phyloP scores from a whole-genome alignment of 805 yeast genomes.

The Candida maesae region DNA sequence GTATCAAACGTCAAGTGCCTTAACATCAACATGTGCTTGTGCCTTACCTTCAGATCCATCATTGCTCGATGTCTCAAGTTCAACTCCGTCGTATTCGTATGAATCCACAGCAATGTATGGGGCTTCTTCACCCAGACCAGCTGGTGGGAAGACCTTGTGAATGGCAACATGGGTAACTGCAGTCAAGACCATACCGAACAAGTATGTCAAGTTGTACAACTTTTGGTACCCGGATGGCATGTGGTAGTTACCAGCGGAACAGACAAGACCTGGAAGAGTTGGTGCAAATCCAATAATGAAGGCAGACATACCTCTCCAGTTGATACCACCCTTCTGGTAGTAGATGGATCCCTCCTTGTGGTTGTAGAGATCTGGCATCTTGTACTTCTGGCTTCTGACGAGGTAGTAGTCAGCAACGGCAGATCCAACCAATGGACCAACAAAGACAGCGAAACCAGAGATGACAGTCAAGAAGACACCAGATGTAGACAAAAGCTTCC shows the following conservation, averaged over 20 bases:
- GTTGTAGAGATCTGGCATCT: constrained; percentile 20
- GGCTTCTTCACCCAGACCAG: constrained; percentile 14
- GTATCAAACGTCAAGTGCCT: background rate
- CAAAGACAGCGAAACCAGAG: constrained; percentile 24
- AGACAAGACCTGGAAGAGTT: constrained; percentile 25
- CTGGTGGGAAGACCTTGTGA: constrained; percentile 12
- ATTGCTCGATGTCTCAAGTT: constrained; percentile 1
- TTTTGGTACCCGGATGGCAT: constrained; percentile 9
- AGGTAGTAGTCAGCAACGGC: constrained; percentile 17
- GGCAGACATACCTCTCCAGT: constrained; percentile 27
- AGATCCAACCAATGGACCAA: constrained; percentile 21
- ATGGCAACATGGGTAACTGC: constrained; percentile 9
- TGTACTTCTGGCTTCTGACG: constrained; percentile 19
- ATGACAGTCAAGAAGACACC: constrained; percentile 23
- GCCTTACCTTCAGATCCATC: background rate
- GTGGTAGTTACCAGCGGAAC: constrained; percentile 9
- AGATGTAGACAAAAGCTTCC: constrained; percentile 30
- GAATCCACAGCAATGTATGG: constrained; percentile 4
- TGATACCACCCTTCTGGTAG: constrained; percentile 23
- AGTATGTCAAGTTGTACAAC: constrained; percentile 12
- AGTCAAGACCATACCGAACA: constrained; percentile 9
- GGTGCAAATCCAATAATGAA: constrained; percentile 21
- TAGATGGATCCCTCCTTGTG: constrained; percentile 17
- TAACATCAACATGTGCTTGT: constrained; percentile 1
- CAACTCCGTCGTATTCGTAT: constrained; percentile 2